Percentiles rank a stretch among this genome's conserved stretches.
Evolutionary conservation across 2,329 filamentous ascomycete genomes (phyloP).

Genomic region (Colletotrichum shisoi): DNA sequence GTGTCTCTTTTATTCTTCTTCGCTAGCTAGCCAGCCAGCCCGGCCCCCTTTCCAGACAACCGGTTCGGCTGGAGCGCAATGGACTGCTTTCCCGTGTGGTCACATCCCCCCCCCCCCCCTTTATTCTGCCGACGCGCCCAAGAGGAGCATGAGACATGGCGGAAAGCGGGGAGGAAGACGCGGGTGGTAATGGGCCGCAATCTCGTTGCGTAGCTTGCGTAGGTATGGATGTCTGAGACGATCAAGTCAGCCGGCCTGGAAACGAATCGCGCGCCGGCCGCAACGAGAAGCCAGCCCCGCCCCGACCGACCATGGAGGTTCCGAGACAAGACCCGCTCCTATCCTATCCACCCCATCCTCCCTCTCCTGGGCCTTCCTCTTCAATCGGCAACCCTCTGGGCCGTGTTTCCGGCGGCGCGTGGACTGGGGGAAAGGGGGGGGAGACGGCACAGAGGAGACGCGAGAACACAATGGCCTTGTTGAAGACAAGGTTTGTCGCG

Average conservation of each 20-base stretch:
- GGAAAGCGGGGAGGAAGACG: slow-evolving; percentile 15
- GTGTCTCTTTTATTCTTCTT: background rate
- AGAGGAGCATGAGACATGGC: slow-evolving; percentile 34
- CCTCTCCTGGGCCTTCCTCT: background rate
- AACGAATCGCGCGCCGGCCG: slow-evolving; percentile 27
- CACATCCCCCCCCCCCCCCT: background rate
- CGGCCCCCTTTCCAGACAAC: slow-evolving; percentile 21
- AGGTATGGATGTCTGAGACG: slow-evolving; percentile 4
- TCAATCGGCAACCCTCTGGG: slow-evolving; percentile 14
- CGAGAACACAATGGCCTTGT: slow-evolving; percentile 34
- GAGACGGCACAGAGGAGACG: slow-evolving; percentile 23
- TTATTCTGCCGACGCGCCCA: slow-evolving; percentile 22
- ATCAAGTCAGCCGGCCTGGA: slow-evolving; percentile 6
- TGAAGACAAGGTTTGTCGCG: background rate
- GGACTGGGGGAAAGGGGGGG: background rate
- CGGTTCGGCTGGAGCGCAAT: slow-evolving; percentile 17
- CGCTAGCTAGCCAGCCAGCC: background rate
- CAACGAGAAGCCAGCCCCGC: slow-evolving; percentile 31
- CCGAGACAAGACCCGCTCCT: slow-evolving; percentile 30
- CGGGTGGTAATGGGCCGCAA: background rate
- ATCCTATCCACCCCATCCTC: background rate
- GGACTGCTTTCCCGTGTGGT: background rate
- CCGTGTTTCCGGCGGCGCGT: slow-evolving; percentile 22
- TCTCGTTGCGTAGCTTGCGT: slow-evolving; percentile 20
- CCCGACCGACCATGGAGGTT: slow-evolving; percentile 29